Base-by-base conservation (phyloP, 768 basidiomycete genomes). In the Xerocomellus dryophilus region DNA sequence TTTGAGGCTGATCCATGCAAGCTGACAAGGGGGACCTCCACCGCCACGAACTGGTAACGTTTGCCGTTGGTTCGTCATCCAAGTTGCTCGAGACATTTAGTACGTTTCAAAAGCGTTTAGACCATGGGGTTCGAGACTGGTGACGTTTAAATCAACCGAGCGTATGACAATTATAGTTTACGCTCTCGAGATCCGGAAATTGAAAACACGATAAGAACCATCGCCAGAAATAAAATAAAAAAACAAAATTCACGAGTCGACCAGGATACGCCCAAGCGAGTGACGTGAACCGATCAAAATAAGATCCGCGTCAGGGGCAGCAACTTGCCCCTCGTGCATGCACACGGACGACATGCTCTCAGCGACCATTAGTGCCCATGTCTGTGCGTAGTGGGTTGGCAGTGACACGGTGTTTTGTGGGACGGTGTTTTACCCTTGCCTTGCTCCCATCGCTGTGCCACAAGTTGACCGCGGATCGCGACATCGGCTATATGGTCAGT, bases 381-480 rank as follows among this genome's bases (percentile, higher is more conserved):
- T 54, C 44, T 23, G 38, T 40, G 48, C 58, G 48, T 29, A 29
- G 29, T 29, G 10, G 29, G 29, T 11, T 29, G 27, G 34, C 14
- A n/a, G n/a, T n/a, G n/a, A n/a, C n/a, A 12, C 36, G 17, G 8
- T 23, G 54, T n/a, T n/a, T n/a, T n/a, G 48, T 56, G 63, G 47
- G 61, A 46, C 70, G 70, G 48, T 57, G 61, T 62, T 54, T 56
- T 54, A 41, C 61, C 57, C 39, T 59, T 43, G 27, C 47, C 43
- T 38, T 41, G 44, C 38, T 48, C 36, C 39, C 63, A 47, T 45
- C 56, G 36, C 32, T 5, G 39, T 52, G 43, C 34, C 45, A 59
- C 45, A 42, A 42, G 44, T 43, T 47, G 42, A 45, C 35, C 42
- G 41, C 34, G 43, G 32, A 49, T 54, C 34, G 43, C 31, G 43